Evolutionary conservation across 441 rosid species (phyloP).

Genomic region (Adansonia grandidieri): DNA sequence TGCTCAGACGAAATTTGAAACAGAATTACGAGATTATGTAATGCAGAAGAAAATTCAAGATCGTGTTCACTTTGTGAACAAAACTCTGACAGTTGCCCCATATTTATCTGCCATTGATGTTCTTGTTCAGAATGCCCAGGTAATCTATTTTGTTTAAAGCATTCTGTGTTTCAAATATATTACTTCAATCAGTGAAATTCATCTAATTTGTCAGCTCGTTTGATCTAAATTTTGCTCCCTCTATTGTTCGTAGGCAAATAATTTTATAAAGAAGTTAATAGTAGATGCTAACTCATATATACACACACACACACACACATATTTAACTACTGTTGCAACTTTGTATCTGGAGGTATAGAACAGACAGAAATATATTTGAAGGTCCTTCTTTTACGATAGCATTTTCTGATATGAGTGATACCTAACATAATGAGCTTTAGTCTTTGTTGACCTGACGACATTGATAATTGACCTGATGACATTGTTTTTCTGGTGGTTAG

Average conservation of each 20-base stretch:
- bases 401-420: background rate
- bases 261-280: background rate
- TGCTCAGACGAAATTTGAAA: slow-evolving; percentile 87
- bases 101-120: slow-evolving; percentile 88
- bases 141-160: slow-evolving; percentile 15
- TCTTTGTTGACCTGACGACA: background rate
- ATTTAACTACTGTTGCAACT: background rate
- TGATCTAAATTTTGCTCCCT: background rate
- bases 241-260: background rate
- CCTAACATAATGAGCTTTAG: background rate
- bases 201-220: background rate
- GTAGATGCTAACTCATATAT: background rate
- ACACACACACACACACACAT: background rate
- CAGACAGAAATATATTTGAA: slow-evolving; percentile 6
- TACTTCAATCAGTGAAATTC: background rate
- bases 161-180: background rate
- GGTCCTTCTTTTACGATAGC: slow-evolving; percentile 13
- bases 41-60: slow-evolving; percentile 64
- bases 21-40: slow-evolving; percentile 74
- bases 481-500: background rate
- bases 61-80: slow-evolving; percentile 83
- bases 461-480: slow-evolving; percentile 7
- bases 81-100: slow-evolving; percentile 84
- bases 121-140: slow-evolving; percentile 96
- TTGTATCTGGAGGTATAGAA: background rate